phyloP scores from a whole-genome alignment of 805 yeast genomes.

The Kluyveromyces siamensis region DNA sequence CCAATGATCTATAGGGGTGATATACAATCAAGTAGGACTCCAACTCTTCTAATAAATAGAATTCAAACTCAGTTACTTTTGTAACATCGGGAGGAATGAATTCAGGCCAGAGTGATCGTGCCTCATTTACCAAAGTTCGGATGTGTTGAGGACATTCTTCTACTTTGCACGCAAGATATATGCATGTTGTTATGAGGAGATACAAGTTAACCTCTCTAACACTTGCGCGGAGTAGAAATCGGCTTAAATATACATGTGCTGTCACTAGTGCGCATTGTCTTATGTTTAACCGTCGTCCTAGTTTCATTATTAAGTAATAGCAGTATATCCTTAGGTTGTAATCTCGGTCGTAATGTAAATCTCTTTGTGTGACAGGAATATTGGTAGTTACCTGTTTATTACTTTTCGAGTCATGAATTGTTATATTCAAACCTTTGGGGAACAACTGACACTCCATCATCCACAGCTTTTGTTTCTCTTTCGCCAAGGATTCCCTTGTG shows the following conservation, averaged over 20 bases:
- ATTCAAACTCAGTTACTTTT: conserved; percentile 90
- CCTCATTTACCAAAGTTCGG: conserved; percentile 71
- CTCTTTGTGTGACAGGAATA: conserved; percentile 33
- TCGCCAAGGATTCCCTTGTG: conserved; percentile 48
- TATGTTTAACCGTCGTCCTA: conserved; percentile 70
- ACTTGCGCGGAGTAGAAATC: conserved; percentile 67
- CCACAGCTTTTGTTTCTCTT: conserved; percentile 35
- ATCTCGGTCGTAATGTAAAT: conserved; percentile 37
- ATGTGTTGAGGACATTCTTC: conserved; percentile 96
- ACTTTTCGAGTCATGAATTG: conserved; percentile 23
- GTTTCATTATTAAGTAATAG: conserved; percentile 62
- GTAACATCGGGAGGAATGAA: conserved; percentile 86
- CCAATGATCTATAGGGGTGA: conserved; percentile 62
- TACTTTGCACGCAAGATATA: conserved; percentile 85
- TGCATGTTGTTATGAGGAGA: conserved; percentile 70
- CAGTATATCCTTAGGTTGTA: conserved; percentile 66
- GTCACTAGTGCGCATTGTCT: conserved; percentile 83
- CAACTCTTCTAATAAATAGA: conserved; percentile 83
- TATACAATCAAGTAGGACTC: conserved; percentile 62
- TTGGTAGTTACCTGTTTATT: conserved; percentile 31
- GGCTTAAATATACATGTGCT: conserved; percentile 74
- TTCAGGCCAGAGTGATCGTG: conserved; percentile 90
- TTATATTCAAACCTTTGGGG: conserved; percentile 26
- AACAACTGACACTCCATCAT: conserved; percentile 29
- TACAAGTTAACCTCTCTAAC: conserved; percentile 78